phyloP scores from a whole-genome alignment of 495 filamentous ascomycete species.

The Aspergillus avenaceus region DNA sequence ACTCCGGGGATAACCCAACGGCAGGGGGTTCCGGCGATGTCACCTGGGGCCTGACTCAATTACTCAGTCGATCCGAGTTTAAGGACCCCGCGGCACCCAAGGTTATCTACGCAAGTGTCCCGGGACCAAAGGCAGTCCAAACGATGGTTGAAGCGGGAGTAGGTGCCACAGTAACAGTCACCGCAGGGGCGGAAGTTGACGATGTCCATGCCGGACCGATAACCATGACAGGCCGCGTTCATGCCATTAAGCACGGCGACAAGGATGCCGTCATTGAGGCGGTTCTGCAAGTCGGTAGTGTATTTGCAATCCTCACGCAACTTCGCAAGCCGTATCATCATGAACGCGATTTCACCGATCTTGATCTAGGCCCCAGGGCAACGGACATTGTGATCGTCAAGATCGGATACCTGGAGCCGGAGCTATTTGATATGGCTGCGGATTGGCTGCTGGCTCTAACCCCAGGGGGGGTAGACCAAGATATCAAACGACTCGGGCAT shows the following conservation, averaged over 20 bases:
- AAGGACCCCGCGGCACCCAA: slow-evolving; percentile 29
- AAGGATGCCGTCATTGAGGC: slow-evolving; percentile 44
- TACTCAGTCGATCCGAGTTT: slow-evolving; percentile 48
- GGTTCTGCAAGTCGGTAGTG: slow-evolving; percentile 49
- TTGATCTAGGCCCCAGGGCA: slow-evolving; percentile 41
- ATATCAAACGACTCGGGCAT: slow-evolving; percentile 46
- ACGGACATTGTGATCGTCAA: slow-evolving; percentile 55
- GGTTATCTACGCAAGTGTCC: slow-evolving; percentile 56
- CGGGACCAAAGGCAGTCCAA: slow-evolving; percentile 43
- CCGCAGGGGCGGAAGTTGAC: slow-evolving; percentile 52
- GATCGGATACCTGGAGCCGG: slow-evolving; percentile 57
- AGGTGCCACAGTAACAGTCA: slow-evolving; percentile 49
- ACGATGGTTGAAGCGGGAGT: slow-evolving; percentile 45
- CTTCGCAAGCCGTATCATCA: slow-evolving; percentile 56
- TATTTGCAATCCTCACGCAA: slow-evolving; percentile 53
- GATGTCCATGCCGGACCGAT: slow-evolving; percentile 47
- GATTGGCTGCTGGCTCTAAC: slow-evolving; percentile 55
- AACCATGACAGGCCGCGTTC: slow-evolving; percentile 49
- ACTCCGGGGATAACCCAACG: slow-evolving; percentile 56
- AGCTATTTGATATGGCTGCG: slow-evolving; percentile 51
- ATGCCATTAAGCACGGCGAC: slow-evolving; percentile 52
- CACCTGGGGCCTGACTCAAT: slow-evolving; percentile 46
- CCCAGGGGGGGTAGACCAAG: slow-evolving; percentile 54
- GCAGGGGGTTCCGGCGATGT: slow-evolving; percentile 55
- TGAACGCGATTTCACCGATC: slow-evolving; percentile 50